Evolutionary conservation across 495 filamentous ascomycete species (phyloP), one percentile per base, ranked within the genome.

Genomic region (Cladorrhinum samala): DNA sequence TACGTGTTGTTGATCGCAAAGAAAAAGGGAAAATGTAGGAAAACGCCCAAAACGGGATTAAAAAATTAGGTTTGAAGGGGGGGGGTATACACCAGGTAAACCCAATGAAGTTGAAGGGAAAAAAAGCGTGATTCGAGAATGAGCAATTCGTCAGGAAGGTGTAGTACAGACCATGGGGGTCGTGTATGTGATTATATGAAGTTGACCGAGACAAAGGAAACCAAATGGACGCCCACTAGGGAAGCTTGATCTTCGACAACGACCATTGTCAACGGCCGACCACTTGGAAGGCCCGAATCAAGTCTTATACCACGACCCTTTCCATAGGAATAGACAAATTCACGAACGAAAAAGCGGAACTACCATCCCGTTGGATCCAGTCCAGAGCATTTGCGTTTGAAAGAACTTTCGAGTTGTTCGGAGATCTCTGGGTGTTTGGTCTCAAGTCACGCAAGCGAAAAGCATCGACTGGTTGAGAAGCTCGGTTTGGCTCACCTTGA

Each of bases 381-480:
- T 53, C 25, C 16, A 46, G 20, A 52, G 16, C 19, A 42, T 27
- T 21, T 36, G 37, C 40, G 36, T 25, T 20, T 41, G 24, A 4
- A 30, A 7, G 37, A 3, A 14, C 39, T 25, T 30, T 24, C 20
- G 27, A 42, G 54, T 20, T 53, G 18, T 21, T 24, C 9, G 38
- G 45, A 40, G 23, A 47, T n/a, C n/a, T n/a, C n/a, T n/a, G 30
- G 25, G n/a, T 27, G 21, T 42, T 37, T 38, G 20, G 50, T 61
- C 55, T 55, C 46, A 54, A 25, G 47, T 51, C 44, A 41, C 9
- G 30, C 45, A 55, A 48, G 52, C 53, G 49, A 56, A 30, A 48
- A 44, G 16, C 18, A 56, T 52, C 37, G 44, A 58, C 43, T 62
- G 56, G 60, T 24, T 49, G 52, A 59, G 54, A 51, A 56, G 56